phyloP scores from a whole-genome alignment of 805 yeast species.

The Kodamaea hsintzibuensis region DNA sequence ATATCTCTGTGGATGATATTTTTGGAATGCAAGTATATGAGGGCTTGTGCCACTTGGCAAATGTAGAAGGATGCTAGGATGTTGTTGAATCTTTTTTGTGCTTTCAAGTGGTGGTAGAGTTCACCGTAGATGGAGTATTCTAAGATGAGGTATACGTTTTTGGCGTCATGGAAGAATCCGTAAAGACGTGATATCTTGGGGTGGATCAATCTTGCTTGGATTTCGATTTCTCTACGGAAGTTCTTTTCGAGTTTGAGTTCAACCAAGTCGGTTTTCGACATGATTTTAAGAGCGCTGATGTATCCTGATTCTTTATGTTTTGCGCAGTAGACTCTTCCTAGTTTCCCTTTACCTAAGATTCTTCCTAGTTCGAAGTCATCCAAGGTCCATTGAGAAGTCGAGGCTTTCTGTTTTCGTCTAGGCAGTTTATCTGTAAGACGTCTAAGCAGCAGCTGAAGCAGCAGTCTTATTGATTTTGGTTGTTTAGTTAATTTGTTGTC shows the following conservation, averaged over 20 bases:
- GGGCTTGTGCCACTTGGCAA: constrained; percentile 79
- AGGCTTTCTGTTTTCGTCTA: background rate
- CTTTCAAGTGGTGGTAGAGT: constrained; percentile 68
- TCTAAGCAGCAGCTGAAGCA: constrained; percentile 3
- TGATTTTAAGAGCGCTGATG: constrained; percentile 86
- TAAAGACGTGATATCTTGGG: constrained; percentile 77
- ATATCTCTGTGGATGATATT: constrained; percentile 89
- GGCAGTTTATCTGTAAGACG: background rate
- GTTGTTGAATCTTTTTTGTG: constrained; percentile 70
- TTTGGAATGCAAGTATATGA: constrained; percentile 73
- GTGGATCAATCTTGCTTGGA: constrained; percentile 78
- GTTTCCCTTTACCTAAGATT: constrained; percentile 87
- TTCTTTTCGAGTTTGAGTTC: constrained; percentile 80
- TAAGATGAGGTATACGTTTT: constrained; percentile 76
- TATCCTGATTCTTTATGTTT: constrained; percentile 72
- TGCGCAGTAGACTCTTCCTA: constrained; percentile 91
- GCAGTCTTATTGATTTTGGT: background rate
- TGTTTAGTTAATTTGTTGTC: constrained; percentile 8
- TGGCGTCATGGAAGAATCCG: constrained; percentile 82
- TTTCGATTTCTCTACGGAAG: constrained; percentile 87
- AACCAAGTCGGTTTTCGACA: constrained; percentile 79
- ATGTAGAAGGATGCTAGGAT: constrained; percentile 75
- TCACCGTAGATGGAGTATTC: constrained; percentile 90
- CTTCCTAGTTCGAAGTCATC: constrained; percentile 84
- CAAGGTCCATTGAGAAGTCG: constrained; percentile 18